phyloP scores from a whole-genome alignment of 192 early-diverging fungal genomes.

The Rhizoclosmatium sp. region DNA sequence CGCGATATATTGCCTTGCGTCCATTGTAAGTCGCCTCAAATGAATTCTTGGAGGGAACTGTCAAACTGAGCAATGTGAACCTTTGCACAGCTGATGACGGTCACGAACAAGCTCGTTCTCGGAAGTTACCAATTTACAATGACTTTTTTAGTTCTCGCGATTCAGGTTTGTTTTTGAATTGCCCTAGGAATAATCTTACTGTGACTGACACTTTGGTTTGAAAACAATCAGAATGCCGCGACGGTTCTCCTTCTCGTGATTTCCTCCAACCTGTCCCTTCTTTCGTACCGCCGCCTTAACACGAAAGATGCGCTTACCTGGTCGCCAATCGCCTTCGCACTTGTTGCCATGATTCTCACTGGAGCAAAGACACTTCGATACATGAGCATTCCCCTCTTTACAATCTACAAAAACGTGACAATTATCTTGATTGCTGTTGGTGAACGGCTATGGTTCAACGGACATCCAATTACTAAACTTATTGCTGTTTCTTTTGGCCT shows the following conservation, averaged over 20 bases:
- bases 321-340: conserved; percentile 84
- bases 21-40: conserved; percentile 61
- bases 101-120: conserved; percentile 62
- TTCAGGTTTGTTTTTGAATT: conserved; percentile 46
- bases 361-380: conserved; percentile 94
- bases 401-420: conserved; percentile 98
- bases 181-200: neutral
- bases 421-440: conserved; percentile 97
- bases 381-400: conserved; percentile 93
- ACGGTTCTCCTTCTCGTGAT: conserved; percentile 60
- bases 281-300: conserved; percentile 35
- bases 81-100: conserved; percentile 53
- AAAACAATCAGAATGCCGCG: neutral
- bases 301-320: conserved; percentile 50
- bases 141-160: conserved; percentile 60
- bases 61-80: neutral
- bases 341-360: conserved; percentile 96
- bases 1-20: conserved; percentile 84
- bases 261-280: conserved; percentile 41
- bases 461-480: conserved; percentile 75
- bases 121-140: conserved; percentile 57
- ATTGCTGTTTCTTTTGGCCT: conserved; percentile 86
- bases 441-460: conserved; percentile 85
- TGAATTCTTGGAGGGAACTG: neutral
- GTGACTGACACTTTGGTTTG: neutral